Evolutionary conservation across 2,329 filamentous ascomycete species (phyloP), one percentile per base, ranked within the genome.

Genomic region (Penicillium capsulatum): DNA sequence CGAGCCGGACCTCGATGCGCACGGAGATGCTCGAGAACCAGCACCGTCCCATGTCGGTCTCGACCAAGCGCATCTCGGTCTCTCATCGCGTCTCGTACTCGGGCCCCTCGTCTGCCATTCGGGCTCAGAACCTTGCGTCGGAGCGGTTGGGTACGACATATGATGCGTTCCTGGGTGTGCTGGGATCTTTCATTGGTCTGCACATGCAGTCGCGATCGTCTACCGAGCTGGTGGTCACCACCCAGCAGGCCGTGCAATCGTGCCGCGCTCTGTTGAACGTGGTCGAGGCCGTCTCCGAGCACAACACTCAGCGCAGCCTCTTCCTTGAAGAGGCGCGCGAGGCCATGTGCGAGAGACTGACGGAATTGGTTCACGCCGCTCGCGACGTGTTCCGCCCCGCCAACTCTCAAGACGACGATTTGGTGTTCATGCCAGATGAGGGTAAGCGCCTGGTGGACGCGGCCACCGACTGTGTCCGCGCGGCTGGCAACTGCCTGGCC

Each of bases 181-280:
- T 98, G 36, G 91, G 87, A 35, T 94, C 88, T 3, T 95, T 97
- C 62, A 91, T 97, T 60, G 92, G 92, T 11, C 76, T 96, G 40
- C 88, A 96, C 64, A 74, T 96, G 44, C 89, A 96, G 61, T 92
- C 90, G n/a, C 84, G 92, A 47, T 92, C 89, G 6, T 84, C 88
- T 7, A 80, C 84, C 1, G 89, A 95, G 61, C 75, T 97, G 34
- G 80, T 89, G 20, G 69, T 82, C 8, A 89, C 86, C 11, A 91
- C 94, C 33, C 83, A 86, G 59, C 83, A 91, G 60, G 87, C 90
- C 7, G 86, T 90, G 7, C 75, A 80, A 6, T 89, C 90, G 2
- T 94, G 90, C 48, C 83, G 83, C 32, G 80, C 84, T 50, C 74
- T 97, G 34, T 73, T 96, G 35, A 76, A 80, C 11, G 81, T 96